phyloP scores from a whole-genome alignment of 768 basidiomycete genomes.

The Artomyces pyxidatus region DNA sequence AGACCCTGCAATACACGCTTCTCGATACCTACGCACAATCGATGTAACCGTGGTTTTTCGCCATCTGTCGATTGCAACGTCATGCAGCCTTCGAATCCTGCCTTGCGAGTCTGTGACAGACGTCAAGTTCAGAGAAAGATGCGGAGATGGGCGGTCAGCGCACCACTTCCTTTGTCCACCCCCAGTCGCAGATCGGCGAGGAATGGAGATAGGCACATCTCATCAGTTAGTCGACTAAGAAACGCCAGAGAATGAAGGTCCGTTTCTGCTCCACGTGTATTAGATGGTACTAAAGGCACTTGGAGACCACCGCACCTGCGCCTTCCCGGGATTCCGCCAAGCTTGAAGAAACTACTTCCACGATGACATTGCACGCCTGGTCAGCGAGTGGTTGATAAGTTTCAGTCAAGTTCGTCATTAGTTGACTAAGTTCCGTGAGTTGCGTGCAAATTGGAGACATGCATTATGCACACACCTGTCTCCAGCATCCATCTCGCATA shows the following conservation, averaged over 20 bases:
- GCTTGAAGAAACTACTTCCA: not conserved
- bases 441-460: no score
- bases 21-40: conserved; percentile 6
- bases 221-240: conserved; percentile 12
- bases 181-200: conserved; percentile 4
- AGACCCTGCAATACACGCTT: no score
- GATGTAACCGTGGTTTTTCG: conserved; percentile 31
- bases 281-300: no score
- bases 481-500: conserved; percentile 32
- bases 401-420: not conserved
- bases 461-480: conserved; percentile 31
- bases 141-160: no score
- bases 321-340: not conserved
- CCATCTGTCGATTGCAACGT: conserved; percentile 47
- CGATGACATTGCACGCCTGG: not conserved
- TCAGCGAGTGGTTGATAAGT: not conserved
- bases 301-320: no score
- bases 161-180: conserved; percentile 2
- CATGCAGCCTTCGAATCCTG: conserved; percentile 32
- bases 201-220: conserved; percentile 12
- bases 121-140: not conserved
- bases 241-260: conserved; percentile 11
- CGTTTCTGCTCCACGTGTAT: not conserved
- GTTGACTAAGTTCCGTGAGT: no score
- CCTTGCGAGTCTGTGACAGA: conserved; percentile 42